Percentiles rank a stretch among this genome's conserved stretches.
These are phyloP conservation scores for Tylopilus sp. DNA, from an alignment of 1,284 basidiomycete species.

Conservation along the genomic window DNA sequence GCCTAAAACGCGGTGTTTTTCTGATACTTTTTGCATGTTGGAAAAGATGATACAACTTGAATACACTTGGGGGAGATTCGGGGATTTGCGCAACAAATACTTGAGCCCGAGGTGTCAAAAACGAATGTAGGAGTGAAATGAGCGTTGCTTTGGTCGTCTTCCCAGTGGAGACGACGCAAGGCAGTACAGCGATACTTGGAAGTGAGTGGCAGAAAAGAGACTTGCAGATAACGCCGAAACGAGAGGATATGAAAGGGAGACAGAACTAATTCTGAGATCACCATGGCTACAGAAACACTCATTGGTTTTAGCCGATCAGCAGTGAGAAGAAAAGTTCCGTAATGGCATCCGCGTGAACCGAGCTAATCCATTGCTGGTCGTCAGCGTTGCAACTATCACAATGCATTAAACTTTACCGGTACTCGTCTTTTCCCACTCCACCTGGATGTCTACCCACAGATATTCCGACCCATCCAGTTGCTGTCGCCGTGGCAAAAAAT, in stretches of 20 bases:
- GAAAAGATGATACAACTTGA: constrained; percentile 6
- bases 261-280: constrained; percentile 13
- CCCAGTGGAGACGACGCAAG: constrained; percentile 9
- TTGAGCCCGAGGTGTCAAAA: constrained; percentile 6
- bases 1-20: constrained; percentile 12
- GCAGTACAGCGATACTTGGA: background rate
- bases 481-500: background rate
- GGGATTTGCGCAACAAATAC: background rate
- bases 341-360: constrained; percentile 3
- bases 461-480: constrained; percentile 1
- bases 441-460: background rate
- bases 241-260: constrained; percentile 14
- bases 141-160: constrained; percentile 17
- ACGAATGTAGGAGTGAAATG: constrained; percentile 22
- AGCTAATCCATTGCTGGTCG: too few relatives aligned
- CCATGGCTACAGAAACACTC: constrained; percentile 23
- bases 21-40: constrained; percentile 13
- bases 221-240: background rate
- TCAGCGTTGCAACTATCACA: too few relatives aligned
- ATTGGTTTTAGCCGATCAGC: background rate
- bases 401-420: background rate
- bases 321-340: constrained; percentile 10
- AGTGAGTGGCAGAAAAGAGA: constrained; percentile 4
- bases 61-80: background rate
- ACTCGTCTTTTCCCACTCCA: constrained; percentile 4